phyloP scores from a whole-genome alignment of 371 early-diverging fungal species.

The Syncephalastrum contaminatum region DNA sequence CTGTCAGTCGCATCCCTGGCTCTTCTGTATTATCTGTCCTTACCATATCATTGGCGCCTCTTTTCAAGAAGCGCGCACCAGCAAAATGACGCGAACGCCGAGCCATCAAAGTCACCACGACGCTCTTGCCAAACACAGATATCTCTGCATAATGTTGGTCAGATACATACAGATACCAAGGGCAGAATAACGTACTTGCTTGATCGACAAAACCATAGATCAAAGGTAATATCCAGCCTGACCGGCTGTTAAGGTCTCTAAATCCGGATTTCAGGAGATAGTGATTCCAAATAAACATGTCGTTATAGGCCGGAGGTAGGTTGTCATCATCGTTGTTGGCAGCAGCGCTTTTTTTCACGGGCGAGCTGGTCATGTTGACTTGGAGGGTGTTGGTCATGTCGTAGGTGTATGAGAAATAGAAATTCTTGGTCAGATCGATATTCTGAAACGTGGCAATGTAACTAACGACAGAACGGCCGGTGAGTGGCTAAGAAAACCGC shows the following conservation, averaged over 20 bases:
- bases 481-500: neutral
- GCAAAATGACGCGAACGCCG: constrained; percentile 93
- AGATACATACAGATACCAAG: neutral
- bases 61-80: constrained; percentile 95
- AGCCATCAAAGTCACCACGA: constrained; percentile 92
- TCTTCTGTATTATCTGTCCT: neutral
- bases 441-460: constrained; percentile 80
- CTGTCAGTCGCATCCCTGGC: neutral
- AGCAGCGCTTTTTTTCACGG: constrained; percentile 4
- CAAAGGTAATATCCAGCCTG: constrained; percentile 88
- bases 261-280: constrained; percentile 77
- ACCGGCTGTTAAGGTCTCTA: constrained; percentile 56
- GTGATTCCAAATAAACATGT: constrained; percentile 97
- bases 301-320: constrained; percentile 47
- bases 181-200: constrained; percentile 61
- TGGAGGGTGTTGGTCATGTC: constrained; percentile 92
- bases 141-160: constrained; percentile 46
- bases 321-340: constrained; percentile 9
- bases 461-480: constrained; percentile 21
- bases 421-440: constrained; percentile 84
- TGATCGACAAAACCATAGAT: constrained; percentile 98
- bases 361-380: constrained; percentile 73
- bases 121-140: constrained; percentile 79
- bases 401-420: constrained; percentile 93
- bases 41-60: constrained; percentile 91